A percentile compares a stretch with the other conserved stretches of the same genome.
Conservation (phyloP, 148 eudicot genomes). For the Simmondsia chinensis region DNA sequence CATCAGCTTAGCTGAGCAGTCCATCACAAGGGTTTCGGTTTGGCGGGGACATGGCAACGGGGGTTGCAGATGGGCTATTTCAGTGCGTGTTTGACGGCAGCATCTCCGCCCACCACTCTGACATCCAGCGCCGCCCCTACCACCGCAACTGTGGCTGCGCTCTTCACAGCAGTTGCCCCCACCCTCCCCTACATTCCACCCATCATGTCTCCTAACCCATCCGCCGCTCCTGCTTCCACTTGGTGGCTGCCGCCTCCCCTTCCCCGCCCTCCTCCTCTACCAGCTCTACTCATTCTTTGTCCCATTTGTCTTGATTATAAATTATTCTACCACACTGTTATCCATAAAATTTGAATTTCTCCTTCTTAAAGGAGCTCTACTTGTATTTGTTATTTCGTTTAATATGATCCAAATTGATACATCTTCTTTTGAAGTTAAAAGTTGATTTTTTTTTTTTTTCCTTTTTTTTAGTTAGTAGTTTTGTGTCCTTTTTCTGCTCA, state of each 20-base stretch:
- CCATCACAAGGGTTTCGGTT: no score
- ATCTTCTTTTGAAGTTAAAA: no score
- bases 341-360: no score
- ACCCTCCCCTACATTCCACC: not conserved
- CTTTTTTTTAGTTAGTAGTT: no score
- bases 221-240: constrained; percentile 7
- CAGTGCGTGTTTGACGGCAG: constrained; percentile 23
- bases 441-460: no score
- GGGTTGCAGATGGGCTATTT: constrained; percentile 15
- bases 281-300: no score
- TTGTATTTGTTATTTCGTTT: no score
- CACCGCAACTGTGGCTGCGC: constrained; percentile 30
- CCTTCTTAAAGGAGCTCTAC: no score
- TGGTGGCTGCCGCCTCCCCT: constrained; percentile 1
- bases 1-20: not conserved
- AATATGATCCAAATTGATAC: no score
- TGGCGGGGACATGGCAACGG: constrained; percentile 11
- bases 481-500: no score
- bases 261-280: constrained; percentile 7
- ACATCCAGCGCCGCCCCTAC: constrained; percentile 31
- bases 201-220: constrained; percentile 47
- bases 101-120: constrained; percentile 23
- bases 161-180: not conserved
- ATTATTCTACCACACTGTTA: no score
- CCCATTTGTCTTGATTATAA: no score